phyloP scores from a whole-genome alignment of 1,139 yeast species.

The Groenewaldozyma auringiensis region DNA sequence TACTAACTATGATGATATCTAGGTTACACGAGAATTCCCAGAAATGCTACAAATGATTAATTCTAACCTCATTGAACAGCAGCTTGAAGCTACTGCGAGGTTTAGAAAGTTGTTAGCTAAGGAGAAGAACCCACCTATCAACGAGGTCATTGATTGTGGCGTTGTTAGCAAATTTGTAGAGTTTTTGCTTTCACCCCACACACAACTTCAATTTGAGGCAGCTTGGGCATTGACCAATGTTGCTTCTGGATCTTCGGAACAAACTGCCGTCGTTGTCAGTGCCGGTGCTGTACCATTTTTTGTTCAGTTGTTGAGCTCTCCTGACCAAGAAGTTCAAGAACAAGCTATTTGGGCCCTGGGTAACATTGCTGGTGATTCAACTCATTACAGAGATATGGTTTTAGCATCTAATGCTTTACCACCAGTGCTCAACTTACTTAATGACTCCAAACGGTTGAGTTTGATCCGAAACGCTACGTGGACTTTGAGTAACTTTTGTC shows the following conservation, averaged over 20 bases:
- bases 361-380: slow-evolving; percentile 96
- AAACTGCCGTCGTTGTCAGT: slow-evolving; percentile 84
- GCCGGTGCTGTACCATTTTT: slow-evolving; percentile 91
- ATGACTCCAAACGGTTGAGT: slow-evolving; percentile 68
- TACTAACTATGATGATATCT: slow-evolving; percentile 7
- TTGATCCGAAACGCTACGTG: slow-evolving; percentile 94
- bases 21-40: slow-evolving; percentile 65
- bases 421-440: slow-evolving; percentile 73
- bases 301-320: slow-evolving; percentile 71
- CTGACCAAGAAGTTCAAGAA: slow-evolving; percentile 86
- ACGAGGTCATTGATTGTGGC: slow-evolving; percentile 84
- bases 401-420: slow-evolving; percentile 79
- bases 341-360: slow-evolving; percentile 99
- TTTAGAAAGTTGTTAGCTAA: slow-evolving; percentile 90
- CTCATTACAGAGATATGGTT: slow-evolving; percentile 82
- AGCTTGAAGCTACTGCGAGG: slow-evolving; percentile 81
- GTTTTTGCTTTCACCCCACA: slow-evolving; percentile 71
- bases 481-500: slow-evolving; percentile 93
- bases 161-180: slow-evolving; percentile 87
- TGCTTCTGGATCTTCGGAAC: slow-evolving; percentile 91
- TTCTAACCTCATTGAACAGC: slow-evolving; percentile 70
- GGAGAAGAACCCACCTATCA: slow-evolving; percentile 97
- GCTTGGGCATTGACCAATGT: slow-evolving; percentile 99
- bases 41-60: slow-evolving; percentile 75
- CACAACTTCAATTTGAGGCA: slow-evolving; percentile 90